phyloP scores from a whole-genome alignment of 2,329 filamentous ascomycete species.

The Stromatinia cepivora region DNA sequence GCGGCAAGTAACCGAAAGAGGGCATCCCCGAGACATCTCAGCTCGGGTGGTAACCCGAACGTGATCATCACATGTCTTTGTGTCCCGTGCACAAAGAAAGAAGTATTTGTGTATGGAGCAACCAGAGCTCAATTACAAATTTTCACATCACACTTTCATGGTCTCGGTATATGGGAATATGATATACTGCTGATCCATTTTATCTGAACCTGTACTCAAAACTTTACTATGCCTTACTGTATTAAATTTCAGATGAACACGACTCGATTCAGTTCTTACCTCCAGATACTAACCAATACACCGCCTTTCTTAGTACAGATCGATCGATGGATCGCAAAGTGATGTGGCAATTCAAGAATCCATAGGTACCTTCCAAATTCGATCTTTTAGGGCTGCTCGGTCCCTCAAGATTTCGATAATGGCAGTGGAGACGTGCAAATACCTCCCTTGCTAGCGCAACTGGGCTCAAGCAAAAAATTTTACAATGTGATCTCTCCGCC shows the following conservation, averaged over 20 bases:
- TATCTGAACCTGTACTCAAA: too few species aligned
- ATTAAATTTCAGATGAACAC: too few species aligned
- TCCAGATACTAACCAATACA: not conserved
- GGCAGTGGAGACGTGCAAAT: not conserved
- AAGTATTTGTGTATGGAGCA: too few species aligned
- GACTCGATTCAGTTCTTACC: too few species aligned
- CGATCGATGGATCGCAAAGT: slow-evolving; percentile 4
- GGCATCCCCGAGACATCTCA: slow-evolving; percentile 2
- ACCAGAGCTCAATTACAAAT: too few species aligned
- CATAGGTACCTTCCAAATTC: not conserved
- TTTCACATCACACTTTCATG: too few species aligned
- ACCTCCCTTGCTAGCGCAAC: slow-evolving; percentile 1
- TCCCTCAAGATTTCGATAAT: not conserved
- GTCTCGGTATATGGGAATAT: too few species aligned
- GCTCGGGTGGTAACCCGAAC: slow-evolving; percentile 1
- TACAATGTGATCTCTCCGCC: not conserved
- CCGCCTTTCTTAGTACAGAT: not conserved
- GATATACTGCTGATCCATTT: too few species aligned
- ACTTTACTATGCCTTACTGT: too few species aligned
- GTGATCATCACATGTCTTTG: not conserved
- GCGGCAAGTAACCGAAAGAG: not conserved
- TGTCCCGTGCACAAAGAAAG: too few species aligned
- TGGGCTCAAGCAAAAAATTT: not conserved
- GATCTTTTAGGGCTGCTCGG: slow-evolving; percentile 2
- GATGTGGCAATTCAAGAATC: slow-evolving; percentile 1